These are phyloP conservation scores for Acanthamoeba royreba DNA, from an alignment of 208 protist species.

Conservation along the genomic window DNA sequence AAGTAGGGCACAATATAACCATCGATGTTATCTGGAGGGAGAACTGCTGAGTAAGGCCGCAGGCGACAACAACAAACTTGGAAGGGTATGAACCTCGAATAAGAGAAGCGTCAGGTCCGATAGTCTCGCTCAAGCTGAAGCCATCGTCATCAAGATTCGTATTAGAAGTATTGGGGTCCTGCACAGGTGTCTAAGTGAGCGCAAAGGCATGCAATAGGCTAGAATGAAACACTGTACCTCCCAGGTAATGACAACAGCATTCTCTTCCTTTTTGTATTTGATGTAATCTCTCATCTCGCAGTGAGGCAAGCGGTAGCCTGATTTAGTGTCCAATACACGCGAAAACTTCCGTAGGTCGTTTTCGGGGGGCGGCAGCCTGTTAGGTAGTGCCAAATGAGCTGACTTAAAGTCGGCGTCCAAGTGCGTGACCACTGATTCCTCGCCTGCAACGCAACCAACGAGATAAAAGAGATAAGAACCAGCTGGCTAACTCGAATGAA, in stretches of 20 bases:
- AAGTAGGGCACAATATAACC: constrained; percentile 18
- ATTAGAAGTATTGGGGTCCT: neutral
- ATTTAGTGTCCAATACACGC: neutral
- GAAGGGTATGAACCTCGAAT: neutral
- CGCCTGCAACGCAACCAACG: too few species aligned
- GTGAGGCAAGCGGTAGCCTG: neutral
- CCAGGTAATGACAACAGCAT: neutral
- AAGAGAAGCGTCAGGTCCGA: neutral
- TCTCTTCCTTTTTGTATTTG: neutral
- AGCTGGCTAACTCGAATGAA: too few species aligned
- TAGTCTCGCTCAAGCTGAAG: constrained; percentile 6
- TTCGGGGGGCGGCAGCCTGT: neutral
- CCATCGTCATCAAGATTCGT: neutral
- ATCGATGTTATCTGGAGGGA: neutral
- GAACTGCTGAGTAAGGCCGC: too few species aligned
- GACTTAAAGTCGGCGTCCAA: neutral
- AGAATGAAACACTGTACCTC: neutral
- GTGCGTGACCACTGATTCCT: neutral
- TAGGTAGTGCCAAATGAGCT: neutral
- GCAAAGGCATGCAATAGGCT: neutral
- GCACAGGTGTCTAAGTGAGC: neutral
- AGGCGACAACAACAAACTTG: too few species aligned
- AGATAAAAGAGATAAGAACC: too few species aligned
- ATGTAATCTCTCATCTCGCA: neutral
- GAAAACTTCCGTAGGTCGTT: constrained; percentile 39